These are phyloP conservation scores for Lentinula aciculospora DNA, from an alignment of 768 basidiomycete genomes.

Conservation along the genomic window DNA sequence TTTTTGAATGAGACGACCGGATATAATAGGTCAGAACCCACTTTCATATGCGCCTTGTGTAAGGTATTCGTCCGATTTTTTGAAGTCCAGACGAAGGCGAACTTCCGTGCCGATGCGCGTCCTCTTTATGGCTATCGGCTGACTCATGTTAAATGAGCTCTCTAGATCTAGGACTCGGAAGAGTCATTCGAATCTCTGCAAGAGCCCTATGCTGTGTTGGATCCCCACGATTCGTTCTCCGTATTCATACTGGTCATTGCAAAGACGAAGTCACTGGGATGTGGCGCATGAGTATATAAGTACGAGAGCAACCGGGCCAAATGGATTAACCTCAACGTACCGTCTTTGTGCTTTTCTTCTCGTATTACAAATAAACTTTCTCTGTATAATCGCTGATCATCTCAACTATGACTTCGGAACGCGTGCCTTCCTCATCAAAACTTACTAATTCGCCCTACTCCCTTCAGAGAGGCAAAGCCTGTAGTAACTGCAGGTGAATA, in stretches of 20 bases:
- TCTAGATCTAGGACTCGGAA: background rate
- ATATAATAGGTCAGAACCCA: too few species aligned
- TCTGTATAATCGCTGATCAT: background rate
- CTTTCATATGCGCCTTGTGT: too few species aligned
- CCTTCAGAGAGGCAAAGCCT: conserved; percentile 8
- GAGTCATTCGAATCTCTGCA: background rate
- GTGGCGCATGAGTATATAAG: background rate
- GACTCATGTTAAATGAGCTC: background rate
- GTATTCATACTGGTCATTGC: background rate
- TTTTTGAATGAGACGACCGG: too few species aligned
- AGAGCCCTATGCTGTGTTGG: background rate
- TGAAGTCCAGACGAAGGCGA: too few species aligned
- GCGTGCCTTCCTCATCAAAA: background rate
- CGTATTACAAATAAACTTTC: background rate
- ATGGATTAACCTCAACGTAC: background rate
- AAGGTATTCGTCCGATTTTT: too few species aligned
- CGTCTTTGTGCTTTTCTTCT: background rate
- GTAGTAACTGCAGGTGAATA: conserved; percentile 9
- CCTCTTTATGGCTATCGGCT: background rate
- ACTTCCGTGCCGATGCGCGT: background rate
- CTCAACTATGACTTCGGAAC: conserved; percentile 1
- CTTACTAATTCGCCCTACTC: background rate
- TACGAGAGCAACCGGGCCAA: background rate
- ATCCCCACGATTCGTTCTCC: background rate
- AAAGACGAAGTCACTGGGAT: background rate